Evolutionary conservation across 768 basidiomycete genomes (phyloP), one percentile per base, ranked within the genome.

Genomic region (Agaricus subrufescens): DNA sequence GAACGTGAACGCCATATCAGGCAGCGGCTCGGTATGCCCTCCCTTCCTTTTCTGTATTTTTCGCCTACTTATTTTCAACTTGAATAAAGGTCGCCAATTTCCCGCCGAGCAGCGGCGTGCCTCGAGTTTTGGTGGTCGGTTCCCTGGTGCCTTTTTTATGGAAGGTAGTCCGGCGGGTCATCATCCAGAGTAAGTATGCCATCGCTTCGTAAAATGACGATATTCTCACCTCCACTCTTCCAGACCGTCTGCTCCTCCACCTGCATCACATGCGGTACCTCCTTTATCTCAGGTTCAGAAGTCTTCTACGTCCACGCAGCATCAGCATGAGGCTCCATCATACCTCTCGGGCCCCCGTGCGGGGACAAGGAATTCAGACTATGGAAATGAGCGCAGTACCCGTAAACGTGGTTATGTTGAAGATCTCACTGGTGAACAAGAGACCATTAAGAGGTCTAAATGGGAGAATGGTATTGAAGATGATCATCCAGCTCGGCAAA

Each of bases 1-100:
- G 65, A 61, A 61, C 62, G 67, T 61, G 68, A 76, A 65, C 75
- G 75, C 64, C 70, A 67, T 69, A 58, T 74, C 63, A 71, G 78
- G 69, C 73, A 78, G 67, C 77, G 75, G 61, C 67, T 67, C 62
- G 71, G 80, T 80, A 67, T 61, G 37, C 58, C 39, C 8, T n/a
- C 12, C 46, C 19, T 26, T 50, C 29, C 27, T 39, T 42, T 23
- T 23, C 46, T 29, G 47, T 50, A 59, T 40, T 56, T 43, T 51
- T 56, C 57, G 15, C 38, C 46, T 49, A 39, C 50, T 38, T 23
- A 38, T 37, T 31, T 52, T 49, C 44, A 46, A 19, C 38, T 34
- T 40, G 12, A 50, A 26, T 46, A 34, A 56, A 56, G 54, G 47
- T 12, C 19, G 48, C 15, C 54, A 55, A 49, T 34, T 47, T 5